Conservation (phyloP, 768 basidiomycete species). For the Lactifluus subvellereus region DNA sequence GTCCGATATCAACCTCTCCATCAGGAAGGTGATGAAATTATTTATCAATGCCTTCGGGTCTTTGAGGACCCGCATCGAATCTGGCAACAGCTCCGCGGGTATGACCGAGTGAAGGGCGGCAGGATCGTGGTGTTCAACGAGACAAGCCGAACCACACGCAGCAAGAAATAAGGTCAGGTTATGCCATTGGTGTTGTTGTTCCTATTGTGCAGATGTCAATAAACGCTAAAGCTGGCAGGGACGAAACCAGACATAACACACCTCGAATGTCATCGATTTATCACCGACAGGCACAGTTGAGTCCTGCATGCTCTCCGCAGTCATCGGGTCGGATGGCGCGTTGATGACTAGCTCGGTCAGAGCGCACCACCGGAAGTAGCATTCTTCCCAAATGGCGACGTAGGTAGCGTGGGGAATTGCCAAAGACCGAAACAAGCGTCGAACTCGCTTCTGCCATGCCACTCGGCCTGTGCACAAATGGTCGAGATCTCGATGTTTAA, state of each 20-base stretch:
- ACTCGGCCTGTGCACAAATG: conserved; percentile 51
- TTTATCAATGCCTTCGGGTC: conserved; percentile 54
- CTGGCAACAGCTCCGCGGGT: conserved; percentile 56
- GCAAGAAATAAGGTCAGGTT: conserved; percentile 76
- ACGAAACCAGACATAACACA: conserved; percentile 22
- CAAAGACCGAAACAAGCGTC: conserved; percentile 62
- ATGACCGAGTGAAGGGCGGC: conserved; percentile 49
- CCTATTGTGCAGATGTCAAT: conserved; percentile 42
- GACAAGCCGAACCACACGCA: conserved; percentile 62
- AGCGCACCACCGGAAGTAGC: conserved; percentile 67
- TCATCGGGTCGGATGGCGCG: conserved; percentile 28
- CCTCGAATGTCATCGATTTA: conserved; percentile 36
- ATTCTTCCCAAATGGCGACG: conserved; percentile 78
- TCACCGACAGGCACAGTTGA: conserved; percentile 34
- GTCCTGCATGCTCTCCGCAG: conserved; percentile 29
- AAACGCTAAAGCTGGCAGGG: conserved; percentile 7
- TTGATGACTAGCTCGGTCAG: conserved; percentile 55
- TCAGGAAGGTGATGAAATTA: conserved; percentile 61
- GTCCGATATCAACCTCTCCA: conserved; percentile 61
- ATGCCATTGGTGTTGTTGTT: conserved; percentile 76
- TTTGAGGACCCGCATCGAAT: conserved; percentile 59
- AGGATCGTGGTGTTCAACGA: conserved; percentile 47
- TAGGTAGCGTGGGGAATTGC: conserved; percentile 61
- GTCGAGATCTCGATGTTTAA: not conserved
- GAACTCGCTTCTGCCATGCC: conserved; percentile 72